A percentile compares a stretch with the other conserved stretches of the same genome.
Conservation (phyloP, 139 green algal species). For the Mychonastes homosphaera region DNA sequence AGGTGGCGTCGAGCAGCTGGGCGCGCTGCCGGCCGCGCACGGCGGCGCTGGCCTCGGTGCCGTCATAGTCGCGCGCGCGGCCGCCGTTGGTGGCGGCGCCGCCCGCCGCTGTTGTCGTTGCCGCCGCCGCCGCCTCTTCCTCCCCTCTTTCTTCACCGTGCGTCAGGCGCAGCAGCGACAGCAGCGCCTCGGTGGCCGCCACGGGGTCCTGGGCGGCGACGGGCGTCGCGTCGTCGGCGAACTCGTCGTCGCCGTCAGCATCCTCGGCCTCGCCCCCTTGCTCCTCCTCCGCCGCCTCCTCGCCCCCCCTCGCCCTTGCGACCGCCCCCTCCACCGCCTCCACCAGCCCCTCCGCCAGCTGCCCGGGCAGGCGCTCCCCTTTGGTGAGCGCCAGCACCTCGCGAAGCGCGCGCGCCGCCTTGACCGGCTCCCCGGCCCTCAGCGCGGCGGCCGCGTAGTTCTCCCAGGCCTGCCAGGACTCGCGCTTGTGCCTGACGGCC, state of each 20-base stretch:
- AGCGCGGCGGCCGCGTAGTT: conserved; percentile 66
- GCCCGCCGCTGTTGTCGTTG: conserved; percentile 2
- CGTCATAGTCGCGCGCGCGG: background rate
- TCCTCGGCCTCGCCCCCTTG: background rate
- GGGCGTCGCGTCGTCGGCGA: conserved; percentile 9
- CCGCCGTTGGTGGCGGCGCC: background rate
- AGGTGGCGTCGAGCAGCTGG: conserved; percentile 2
- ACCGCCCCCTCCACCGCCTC: conserved; percentile 10
- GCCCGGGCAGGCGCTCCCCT: conserved; percentile 31
- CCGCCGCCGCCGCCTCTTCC: background rate
- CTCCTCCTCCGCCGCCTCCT: conserved; percentile 1
- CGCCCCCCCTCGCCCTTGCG: background rate
- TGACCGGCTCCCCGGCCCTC: conserved; percentile 20
- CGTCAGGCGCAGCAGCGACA: conserved; percentile 14
- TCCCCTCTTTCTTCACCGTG: background rate
- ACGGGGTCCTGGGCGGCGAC: background rate
- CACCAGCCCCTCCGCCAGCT: conserved; percentile 34
- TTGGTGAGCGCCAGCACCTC: conserved; percentile 39
- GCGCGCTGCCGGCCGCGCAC: conserved; percentile 15
- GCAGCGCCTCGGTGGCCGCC: conserved; percentile 19
- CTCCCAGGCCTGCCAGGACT: conserved; percentile 84
- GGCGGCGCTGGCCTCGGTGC: conserved; percentile 2
- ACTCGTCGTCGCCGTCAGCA: background rate
- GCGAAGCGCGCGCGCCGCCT: conserved; percentile 30
- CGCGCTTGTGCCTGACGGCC: conserved; percentile 56